Conservation (phyloP, 345 rosid genomes). For the Hibiscus tridactylites region DNA sequence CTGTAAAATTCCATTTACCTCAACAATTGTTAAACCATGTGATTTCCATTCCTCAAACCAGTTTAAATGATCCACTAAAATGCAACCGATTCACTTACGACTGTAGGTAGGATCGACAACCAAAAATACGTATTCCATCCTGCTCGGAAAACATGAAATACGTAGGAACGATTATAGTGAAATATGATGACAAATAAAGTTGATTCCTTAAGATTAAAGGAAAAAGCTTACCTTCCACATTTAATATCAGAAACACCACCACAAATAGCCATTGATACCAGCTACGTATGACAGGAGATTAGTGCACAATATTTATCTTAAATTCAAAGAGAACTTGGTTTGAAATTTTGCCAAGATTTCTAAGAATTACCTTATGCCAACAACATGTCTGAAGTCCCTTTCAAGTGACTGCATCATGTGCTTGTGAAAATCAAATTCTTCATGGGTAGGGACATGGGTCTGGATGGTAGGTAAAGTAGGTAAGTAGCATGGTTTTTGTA, state of each 20-base stretch:
- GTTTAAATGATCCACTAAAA: neutral
- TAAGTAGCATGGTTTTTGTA: neutral
- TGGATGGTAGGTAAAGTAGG: constrained; percentile 13
- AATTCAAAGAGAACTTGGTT: neutral
- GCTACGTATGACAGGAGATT: constrained; percentile 20
- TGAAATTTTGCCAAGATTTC: neutral
- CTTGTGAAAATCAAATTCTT: constrained; percentile 50
- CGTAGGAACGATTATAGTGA: neutral
- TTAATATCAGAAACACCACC: constrained; percentile 63
- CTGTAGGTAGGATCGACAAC: constrained; percentile 72
- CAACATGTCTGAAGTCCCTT: constrained; percentile 60
- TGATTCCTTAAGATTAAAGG: neutral
- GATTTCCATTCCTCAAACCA: neutral
- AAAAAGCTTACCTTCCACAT: constrained; percentile 49
- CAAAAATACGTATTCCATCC: constrained; percentile 91
- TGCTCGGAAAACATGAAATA: constrained; percentile 18
- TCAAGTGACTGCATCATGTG: constrained; percentile 58
- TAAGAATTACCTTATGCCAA: constrained; percentile 56
- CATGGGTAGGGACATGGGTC: constrained; percentile 33
- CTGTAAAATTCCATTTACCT: constrained; percentile 25
- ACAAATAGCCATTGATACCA: constrained; percentile 92
- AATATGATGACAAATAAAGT: neutral
- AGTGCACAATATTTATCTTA: neutral
- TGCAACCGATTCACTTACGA: constrained; percentile 38
- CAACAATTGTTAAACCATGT: neutral